Conservation (phyloP, 306 rosid genomes). For the Pterocarpus macrocarpus region DNA sequence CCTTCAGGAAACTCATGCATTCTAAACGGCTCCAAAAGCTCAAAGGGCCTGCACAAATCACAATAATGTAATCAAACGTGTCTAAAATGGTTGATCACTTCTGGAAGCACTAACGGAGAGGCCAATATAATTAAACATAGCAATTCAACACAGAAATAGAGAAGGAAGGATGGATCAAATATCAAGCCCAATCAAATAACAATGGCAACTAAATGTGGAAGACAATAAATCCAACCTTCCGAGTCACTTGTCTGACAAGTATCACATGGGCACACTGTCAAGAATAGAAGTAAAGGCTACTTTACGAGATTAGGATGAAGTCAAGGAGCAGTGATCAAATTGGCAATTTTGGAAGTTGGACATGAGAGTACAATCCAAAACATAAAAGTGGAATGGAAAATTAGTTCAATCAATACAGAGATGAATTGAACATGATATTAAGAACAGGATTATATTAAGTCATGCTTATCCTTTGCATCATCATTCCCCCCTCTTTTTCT, state of each 20-base stretch:
- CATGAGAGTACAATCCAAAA: not conserved
- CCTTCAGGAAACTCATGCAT: constrained; percentile 96
- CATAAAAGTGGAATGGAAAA: not conserved
- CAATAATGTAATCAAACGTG: constrained; percentile 24
- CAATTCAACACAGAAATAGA: constrained; percentile 15
- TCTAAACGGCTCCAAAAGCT: constrained; percentile 82
- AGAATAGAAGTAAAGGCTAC: constrained; percentile 17
- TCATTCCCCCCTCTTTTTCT: not conserved
- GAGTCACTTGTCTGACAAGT: not conserved
- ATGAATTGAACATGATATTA: not conserved
- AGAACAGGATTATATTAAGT: constrained; percentile 15
- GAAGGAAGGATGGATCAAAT: constrained; percentile 7
- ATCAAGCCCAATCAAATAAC: constrained; percentile 17
- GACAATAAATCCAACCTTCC: constrained; percentile 38
- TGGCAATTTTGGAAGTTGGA: constrained; percentile 20
- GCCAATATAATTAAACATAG: constrained; percentile 18
- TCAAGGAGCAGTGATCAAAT: constrained; percentile 31
- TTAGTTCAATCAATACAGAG: no score
- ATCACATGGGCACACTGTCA: constrained; percentile 24
- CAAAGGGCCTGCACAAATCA: constrained; percentile 74
- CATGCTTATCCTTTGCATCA: not conserved
- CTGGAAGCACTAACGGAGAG: constrained; percentile 29
- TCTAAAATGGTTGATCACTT: constrained; percentile 10
- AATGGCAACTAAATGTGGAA: not conserved
- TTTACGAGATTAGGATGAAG: constrained; percentile 17